Percentiles rank a stretch among this genome's conserved stretches.
phyloP scores from a whole-genome alignment of 805 yeast species.

The Starmerella potacharoeniae region DNA sequence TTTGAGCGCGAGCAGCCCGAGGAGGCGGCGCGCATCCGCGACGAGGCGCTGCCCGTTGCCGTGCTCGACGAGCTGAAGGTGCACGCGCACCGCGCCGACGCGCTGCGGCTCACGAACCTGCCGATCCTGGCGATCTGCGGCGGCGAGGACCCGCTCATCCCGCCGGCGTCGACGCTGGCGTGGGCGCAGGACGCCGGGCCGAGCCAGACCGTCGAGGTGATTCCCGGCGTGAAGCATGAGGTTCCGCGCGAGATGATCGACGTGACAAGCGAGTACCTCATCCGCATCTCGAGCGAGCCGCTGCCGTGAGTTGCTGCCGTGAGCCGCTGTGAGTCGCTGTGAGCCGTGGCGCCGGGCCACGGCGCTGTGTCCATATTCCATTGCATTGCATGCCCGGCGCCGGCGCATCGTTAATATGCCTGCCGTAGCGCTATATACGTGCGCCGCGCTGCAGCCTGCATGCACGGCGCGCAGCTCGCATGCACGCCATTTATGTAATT shows the following conservation, averaged over 20 bases:
- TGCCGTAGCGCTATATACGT: no score
- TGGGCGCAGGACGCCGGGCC: constrained; percentile 24
- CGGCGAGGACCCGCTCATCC: constrained; percentile 30
- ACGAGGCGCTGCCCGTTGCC: constrained; percentile 10
- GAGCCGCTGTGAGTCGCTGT: no score
- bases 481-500: no score
- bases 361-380: no score
- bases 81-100: not conserved
- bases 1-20: constrained; percentile 10
- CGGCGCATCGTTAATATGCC: no score
- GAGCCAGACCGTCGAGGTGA: constrained; percentile 22
- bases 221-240: constrained; percentile 27
- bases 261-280: constrained; percentile 20
- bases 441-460: no score
- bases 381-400: no score
- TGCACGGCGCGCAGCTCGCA: no score
- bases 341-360: no score
- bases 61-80: constrained; percentile 1
- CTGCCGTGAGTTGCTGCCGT: not conserved
- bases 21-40: constrained; percentile 11
- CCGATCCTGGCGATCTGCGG: constrained; percentile 29
- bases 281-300: constrained; percentile 5
- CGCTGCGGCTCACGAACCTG: constrained; percentile 9
- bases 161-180: constrained; percentile 26
- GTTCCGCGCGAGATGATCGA: constrained; percentile 26